phyloP scores from a whole-genome alignment of 345 rosid genomes.

The Citrus australasica region DNA sequence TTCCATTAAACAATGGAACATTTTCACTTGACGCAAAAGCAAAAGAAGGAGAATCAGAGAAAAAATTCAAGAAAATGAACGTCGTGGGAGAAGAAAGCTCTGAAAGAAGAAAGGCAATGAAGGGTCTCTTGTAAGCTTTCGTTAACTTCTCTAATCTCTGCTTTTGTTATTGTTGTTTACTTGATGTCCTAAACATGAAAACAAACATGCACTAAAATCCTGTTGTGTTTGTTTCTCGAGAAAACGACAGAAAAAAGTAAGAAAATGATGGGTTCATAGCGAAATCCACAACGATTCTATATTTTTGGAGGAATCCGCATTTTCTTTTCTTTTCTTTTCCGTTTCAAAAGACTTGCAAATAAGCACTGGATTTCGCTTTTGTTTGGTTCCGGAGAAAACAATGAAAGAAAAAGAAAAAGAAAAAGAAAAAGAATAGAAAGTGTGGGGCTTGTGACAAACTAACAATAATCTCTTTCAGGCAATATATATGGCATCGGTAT shows the following conservation, averaged over 20 bases:
- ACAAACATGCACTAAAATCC: neutral
- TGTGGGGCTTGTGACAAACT: neutral
- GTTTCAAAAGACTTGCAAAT: neutral
- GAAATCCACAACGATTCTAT: neutral
- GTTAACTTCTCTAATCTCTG: neutral
- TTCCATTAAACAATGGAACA: too few relatives aligned
- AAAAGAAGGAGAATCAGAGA: too few relatives aligned
- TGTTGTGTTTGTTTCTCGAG: conserved; percentile 7
- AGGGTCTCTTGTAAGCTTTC: conserved; percentile 11
- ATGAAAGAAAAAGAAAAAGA: too few relatives aligned
- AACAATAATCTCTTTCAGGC: neutral
- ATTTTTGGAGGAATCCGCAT: neutral
- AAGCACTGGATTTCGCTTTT: neutral
- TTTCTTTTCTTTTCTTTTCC: neutral
- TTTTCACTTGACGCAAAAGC: too few relatives aligned
- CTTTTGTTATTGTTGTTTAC: neutral
- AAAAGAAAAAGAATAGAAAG: neutral
- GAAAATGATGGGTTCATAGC: neutral
- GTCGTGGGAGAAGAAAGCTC: neutral
- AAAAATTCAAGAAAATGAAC: conserved; percentile 2
- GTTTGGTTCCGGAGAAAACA: neutral
- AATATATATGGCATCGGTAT: neutral
- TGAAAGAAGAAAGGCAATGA: neutral
- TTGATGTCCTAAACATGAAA: neutral
- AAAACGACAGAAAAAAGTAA: neutral